Conservation (phyloP, 352 stramenopile genomes). For the Globisporangium barbulae region DNA sequence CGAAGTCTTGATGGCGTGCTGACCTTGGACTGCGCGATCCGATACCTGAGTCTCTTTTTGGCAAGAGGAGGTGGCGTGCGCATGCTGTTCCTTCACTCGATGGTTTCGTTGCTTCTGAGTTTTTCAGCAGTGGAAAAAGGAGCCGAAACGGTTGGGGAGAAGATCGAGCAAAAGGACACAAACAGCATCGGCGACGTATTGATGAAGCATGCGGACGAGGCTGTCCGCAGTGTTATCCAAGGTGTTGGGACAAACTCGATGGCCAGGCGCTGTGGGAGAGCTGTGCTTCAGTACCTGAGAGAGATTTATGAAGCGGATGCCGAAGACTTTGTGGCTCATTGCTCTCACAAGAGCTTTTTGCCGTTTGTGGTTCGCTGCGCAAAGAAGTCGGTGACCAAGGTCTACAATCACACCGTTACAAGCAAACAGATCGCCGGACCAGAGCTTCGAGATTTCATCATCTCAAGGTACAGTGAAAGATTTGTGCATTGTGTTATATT, state of each 20-base stretch:
- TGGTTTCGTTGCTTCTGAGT: constrained; percentile 10
- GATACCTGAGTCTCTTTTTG: constrained; percentile 28
- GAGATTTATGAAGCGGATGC: constrained; percentile 20
- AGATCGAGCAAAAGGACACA: not conserved
- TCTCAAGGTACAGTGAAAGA: constrained; percentile 27
- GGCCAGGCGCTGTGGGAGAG: constrained; percentile 28
- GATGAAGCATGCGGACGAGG: constrained; percentile 1
- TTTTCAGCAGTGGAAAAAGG: not conserved
- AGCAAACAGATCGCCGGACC: constrained; percentile 19
- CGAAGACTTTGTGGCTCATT: not conserved
- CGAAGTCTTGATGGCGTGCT: constrained; percentile 29
- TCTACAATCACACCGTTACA: constrained; percentile 39
- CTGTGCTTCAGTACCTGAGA: constrained; percentile 25
- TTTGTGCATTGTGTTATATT: not conserved
- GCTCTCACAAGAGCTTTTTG: constrained; percentile 20
- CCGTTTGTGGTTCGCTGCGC: constrained; percentile 35
- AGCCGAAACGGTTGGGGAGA: not conserved
- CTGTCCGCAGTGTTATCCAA: constrained; percentile 9
- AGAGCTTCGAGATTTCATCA: constrained; percentile 32
- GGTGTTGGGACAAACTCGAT: constrained; percentile 11
- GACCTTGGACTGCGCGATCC: constrained; percentile 33
- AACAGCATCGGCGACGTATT: not conserved
- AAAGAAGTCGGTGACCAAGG: constrained; percentile 39
- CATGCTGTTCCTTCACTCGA: constrained; percentile 7
- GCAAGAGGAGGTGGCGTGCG: not conserved